Evolutionary conservation across 2,329 filamentous ascomycete species (phyloP).

Genomic region (Cladosporium sp.): DNA sequence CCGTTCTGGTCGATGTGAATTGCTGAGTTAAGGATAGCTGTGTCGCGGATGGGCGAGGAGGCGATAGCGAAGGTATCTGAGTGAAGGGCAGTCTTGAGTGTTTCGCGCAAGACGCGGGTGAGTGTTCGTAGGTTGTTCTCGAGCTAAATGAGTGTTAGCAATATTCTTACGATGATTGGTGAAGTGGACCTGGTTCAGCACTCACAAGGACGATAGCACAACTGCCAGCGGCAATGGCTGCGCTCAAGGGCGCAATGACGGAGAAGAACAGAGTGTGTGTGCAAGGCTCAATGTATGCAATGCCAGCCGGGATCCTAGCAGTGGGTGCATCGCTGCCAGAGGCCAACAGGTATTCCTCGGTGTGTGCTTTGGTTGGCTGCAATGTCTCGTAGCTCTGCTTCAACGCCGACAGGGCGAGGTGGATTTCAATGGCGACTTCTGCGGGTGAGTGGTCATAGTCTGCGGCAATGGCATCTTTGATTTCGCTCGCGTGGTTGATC

Average conservation of each 20-base stretch:
- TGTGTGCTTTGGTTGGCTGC: slow-evolving; percentile 40
- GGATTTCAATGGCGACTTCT: slow-evolving; percentile 47
- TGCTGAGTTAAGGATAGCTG: slow-evolving; percentile 29
- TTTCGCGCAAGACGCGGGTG: slow-evolving; percentile 38
- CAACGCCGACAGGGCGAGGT: slow-evolving; percentile 42
- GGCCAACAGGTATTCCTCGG: slow-evolving; percentile 46
- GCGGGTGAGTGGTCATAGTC: slow-evolving; percentile 40
- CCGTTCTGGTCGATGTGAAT: slow-evolving; percentile 40
- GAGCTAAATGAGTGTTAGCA: slow-evolving; percentile 31
- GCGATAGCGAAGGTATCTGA: slow-evolving; percentile 51
- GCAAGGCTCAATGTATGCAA: slow-evolving; percentile 52
- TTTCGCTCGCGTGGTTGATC: slow-evolving; percentile 36
- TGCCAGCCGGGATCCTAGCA: slow-evolving; percentile 40
- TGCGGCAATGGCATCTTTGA: slow-evolving; percentile 44
- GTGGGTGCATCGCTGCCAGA: slow-evolving; percentile 42
- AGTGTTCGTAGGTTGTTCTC: slow-evolving; percentile 44
- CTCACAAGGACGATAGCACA: slow-evolving; percentile 53
- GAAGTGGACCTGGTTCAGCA: neutral
- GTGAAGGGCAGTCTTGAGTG: slow-evolving; percentile 47
- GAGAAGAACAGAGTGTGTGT: slow-evolving; percentile 53
- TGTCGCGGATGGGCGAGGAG: slow-evolving; percentile 34
- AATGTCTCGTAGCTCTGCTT: slow-evolving; percentile 44
- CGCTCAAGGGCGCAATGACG: slow-evolving; percentile 44
- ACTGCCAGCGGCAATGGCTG: slow-evolving; percentile 54
- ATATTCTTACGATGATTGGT: neutral